phyloP scores from a whole-genome alignment of 805 yeast genomes.

The Tetrapisispora namnaoensis region DNA sequence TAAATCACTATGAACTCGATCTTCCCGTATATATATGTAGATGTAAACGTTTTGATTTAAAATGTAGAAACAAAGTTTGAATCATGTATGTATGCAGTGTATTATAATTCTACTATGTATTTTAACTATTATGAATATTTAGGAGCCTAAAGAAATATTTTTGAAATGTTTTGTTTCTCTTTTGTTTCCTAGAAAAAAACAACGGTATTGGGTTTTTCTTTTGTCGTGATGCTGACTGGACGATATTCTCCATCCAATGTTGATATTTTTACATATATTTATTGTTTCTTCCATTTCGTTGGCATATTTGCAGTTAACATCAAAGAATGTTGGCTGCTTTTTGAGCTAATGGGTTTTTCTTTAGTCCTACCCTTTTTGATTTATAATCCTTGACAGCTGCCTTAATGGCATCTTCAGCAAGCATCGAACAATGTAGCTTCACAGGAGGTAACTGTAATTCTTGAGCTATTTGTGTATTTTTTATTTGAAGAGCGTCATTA shows the following conservation, averaged over 20 bases:
- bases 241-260: no score
- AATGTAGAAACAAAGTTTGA: no score
- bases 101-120: no score
- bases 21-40: neutral
- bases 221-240: no score
- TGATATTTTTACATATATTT: no score
- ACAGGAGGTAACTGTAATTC: conserved; percentile 95
- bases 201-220: no score
- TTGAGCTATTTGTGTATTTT: conserved; percentile 89
- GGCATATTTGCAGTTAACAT: no score
- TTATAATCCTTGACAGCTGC: conserved; percentile 93
- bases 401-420: conserved; percentile 98
- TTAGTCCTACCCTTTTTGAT: conserved; percentile 48
- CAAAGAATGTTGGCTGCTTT: neutral
- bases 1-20: no score
- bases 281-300: no score
- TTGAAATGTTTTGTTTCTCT: no score
- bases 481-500: conserved; percentile 87
- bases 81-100: neutral
- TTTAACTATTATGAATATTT: neutral
- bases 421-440: conserved; percentile 94
- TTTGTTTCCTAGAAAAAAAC: no score
- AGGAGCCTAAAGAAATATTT: neutral
- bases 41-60: no score
- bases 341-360: neutral